Evolutionary conservation across 345 rosid genomes (phyloP).

Genomic region (Sisymbrium altissimum): DNA sequence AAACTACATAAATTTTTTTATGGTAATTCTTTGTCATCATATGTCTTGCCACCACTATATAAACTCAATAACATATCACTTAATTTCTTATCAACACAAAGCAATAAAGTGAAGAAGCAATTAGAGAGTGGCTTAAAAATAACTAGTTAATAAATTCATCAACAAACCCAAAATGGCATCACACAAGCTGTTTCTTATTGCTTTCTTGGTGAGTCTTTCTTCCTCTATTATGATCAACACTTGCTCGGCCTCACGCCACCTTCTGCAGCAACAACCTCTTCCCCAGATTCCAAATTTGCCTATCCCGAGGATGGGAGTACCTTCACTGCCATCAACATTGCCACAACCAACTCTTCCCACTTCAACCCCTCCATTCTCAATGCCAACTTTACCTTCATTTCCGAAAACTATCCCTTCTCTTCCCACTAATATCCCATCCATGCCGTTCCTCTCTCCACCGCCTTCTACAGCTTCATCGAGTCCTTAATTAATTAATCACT

Average conservation of each 20-base stretch:
- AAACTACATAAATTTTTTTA: no score
- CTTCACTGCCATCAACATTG: constrained; percentile 11
- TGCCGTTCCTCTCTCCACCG: neutral
- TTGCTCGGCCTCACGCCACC: constrained; percentile 19
- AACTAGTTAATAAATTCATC: neutral
- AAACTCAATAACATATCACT: constrained; percentile 6
- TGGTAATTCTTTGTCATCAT: neutral
- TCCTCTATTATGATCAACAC: constrained; percentile 13
- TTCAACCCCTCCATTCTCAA: neutral
- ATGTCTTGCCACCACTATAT: constrained; percentile 12
- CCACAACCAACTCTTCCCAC: constrained; percentile 14
- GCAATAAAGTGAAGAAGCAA: constrained; percentile 1
- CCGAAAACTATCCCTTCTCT: neutral
- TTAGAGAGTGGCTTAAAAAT: neutral
- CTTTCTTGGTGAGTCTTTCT: constrained; percentile 14
- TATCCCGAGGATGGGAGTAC: constrained; percentile 19
- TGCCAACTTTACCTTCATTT: neutral
- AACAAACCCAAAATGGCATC: constrained; percentile 20
- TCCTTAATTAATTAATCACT: neutral
- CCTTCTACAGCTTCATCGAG: neutral
- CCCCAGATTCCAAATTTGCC: constrained; percentile 22
- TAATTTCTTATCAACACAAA: neutral
- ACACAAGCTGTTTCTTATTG: constrained; percentile 20
- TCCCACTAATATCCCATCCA: neutral
- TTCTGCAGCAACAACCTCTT: constrained; percentile 30